Conservation (phyloP, 257 asterid species). For the Linaria vulgaris region DNA sequence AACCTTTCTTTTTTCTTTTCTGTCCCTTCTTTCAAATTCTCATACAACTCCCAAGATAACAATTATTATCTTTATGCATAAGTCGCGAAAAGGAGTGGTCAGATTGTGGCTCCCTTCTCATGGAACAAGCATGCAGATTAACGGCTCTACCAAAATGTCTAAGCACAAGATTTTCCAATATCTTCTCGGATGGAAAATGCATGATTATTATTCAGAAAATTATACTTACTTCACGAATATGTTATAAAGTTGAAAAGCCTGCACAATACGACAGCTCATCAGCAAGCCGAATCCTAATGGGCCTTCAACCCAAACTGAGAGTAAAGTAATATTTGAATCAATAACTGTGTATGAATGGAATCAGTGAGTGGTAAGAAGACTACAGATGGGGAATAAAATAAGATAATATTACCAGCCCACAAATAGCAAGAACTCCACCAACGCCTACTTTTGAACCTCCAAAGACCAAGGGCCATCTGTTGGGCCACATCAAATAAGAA, state of each 20-base stretch:
- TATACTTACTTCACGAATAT: conserved; percentile 74
- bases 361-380: background rate
- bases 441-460: conserved; percentile 50
- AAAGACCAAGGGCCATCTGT: conserved; percentile 69
- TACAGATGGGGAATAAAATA: conserved; percentile 1
- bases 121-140: background rate
- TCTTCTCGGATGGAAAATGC: conserved; percentile 7
- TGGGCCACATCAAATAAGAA: conserved; percentile 30
- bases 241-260: conserved; percentile 74
- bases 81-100: background rate
- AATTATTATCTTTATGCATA: conserved; percentile 7
- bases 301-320: conserved; percentile 89
- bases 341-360: conserved; percentile 23
- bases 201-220: conserved; percentile 23
- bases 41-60: background rate
- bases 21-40: background rate
- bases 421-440: conserved; percentile 91
- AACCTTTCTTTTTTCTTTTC: background rate
- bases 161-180: background rate
- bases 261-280: conserved; percentile 77
- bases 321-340: conserved; percentile 29
- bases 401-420: conserved; percentile 61
- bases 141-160: conserved; percentile 2
- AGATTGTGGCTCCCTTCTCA: conserved; percentile 8
- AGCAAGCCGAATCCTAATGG: conserved; percentile 91